phyloP scores from a whole-genome alignment of 2,329 filamentous ascomycete genomes.

The Ophidiomyces ophidiicola region DNA sequence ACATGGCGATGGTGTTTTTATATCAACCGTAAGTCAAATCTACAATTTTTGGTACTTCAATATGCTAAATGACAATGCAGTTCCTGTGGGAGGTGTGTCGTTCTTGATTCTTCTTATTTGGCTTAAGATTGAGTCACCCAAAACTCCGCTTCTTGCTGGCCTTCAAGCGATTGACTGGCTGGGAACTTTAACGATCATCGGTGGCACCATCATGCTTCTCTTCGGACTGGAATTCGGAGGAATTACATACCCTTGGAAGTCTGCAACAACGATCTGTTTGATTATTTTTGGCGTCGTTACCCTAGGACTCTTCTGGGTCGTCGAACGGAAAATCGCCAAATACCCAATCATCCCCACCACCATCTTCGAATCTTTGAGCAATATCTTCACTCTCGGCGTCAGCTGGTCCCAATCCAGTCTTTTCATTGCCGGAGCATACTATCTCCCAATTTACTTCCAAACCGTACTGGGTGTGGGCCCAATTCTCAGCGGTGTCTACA shows the following conservation, averaged over 20 bases:
- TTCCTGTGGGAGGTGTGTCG: conserved; percentile 49
- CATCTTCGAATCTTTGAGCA: conserved; percentile 56
- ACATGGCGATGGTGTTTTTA: conserved; percentile 50
- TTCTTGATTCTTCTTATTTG: conserved; percentile 48
- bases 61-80: conserved; percentile 18
- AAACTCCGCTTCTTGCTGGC: conserved; percentile 45
- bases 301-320: conserved; percentile 54
- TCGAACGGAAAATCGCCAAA: conserved; percentile 60
- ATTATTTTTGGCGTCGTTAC: conserved; percentile 58
- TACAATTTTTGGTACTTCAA: conserved; percentile 19
- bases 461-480: conserved; percentile 56
- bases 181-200: conserved; percentile 53
- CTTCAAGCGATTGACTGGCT: conserved; percentile 53
- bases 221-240: conserved; percentile 79
- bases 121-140: conserved; percentile 49
- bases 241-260: conserved; percentile 60
- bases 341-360: conserved; percentile 67
- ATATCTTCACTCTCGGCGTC: conserved; percentile 51
- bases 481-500: conserved; percentile 60
- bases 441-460: conserved; percentile 76
- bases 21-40: conserved; percentile 40
- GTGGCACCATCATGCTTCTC: conserved; percentile 72
- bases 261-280: conserved; percentile 62
- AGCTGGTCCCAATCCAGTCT: conserved; percentile 64
- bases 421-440: conserved; percentile 69